These are phyloP conservation scores for Tetradesmus obliquus DNA, from an alignment of 139 green algal genomes.

Conservation along the genomic window DNA sequence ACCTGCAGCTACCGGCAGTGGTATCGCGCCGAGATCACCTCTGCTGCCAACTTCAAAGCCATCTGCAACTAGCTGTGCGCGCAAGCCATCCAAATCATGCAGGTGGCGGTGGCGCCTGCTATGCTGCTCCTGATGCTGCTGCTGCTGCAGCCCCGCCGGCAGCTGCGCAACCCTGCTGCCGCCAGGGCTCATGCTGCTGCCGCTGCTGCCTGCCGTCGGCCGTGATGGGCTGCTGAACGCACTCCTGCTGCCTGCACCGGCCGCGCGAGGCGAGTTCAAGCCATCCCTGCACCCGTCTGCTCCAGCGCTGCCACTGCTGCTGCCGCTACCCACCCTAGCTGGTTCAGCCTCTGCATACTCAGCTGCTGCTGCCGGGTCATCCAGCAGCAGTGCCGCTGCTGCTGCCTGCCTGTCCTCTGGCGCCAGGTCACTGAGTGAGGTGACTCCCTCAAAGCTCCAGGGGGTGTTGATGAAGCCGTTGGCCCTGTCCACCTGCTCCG, in stretches of 20 bases:
- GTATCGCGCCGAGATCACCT: neutral
- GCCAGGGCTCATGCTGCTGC: neutral
- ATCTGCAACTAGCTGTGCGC: neutral
- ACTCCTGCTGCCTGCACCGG: neutral
- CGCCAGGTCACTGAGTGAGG: neutral
- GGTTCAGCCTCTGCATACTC: neutral
- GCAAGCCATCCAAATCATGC: neutral
- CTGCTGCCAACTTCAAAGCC: constrained; percentile 24
- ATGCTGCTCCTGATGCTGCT: neutral
- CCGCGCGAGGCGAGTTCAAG: constrained; percentile 9
- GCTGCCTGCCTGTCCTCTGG: constrained; percentile 22
- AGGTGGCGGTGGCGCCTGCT: neutral
- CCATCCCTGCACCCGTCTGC: neutral
- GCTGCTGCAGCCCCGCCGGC: neutral
- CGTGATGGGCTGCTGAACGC: neutral
- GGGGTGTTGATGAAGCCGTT: constrained; percentile 43
- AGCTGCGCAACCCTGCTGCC: neutral
- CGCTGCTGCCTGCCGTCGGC: neutral
- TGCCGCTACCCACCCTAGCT: neutral
- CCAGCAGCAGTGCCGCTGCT: neutral
- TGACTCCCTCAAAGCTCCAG: constrained; percentile 28
- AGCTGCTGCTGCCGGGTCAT: neutral
- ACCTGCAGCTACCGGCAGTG: neutral
- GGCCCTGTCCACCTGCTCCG: constrained; percentile 20
- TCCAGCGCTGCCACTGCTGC: neutral